Base-by-base conservation (phyloP, 148 eudicot species). In the Rhododendron simsii region DNA sequence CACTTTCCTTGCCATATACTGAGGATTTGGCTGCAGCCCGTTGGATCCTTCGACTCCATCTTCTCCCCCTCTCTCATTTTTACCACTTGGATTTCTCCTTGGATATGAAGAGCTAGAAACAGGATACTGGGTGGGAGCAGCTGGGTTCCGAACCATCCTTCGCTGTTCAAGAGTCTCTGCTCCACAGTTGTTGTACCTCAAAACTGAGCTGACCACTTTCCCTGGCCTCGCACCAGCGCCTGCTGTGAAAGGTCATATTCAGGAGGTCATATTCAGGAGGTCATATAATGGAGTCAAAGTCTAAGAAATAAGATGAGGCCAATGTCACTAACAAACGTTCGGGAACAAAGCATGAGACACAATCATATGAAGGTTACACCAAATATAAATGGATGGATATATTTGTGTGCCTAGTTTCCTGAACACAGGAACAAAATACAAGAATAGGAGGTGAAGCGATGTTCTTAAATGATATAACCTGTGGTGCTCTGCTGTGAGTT, bases 191-290 rank as follows among this genome's bases (percentile, higher is more conserved):
- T 90, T 93, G 88, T 94, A 95, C 53, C 96, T 90, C 81, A 94
- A 47, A 53, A 92, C 89, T 0, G 96, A 92, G 61, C 96, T 88
- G 4, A 93, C 91, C 9, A 92, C 96, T 87, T 94, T 96, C 73
- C 98, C 99, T 7, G 99, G 98, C 88, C 98, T 95, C 23, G 98
- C 96, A 88, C 92, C 94, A 87, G 86, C 90, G 35, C 94, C 93
- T 86, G 92, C 92, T 88, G 85, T 81, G 41, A 51, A 30, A 81
- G 48, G 15, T 55, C 47, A 37, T 20, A 35, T 53, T 2, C 5
- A 20, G 26, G 61, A 15, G 20, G 61, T 55, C 61, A 55, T 55
- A 15, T 44, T n/a, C n/a, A 20, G 26, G 61, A 15, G 20, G 61
- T 55, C 61, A 55, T 55, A 15, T 44, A 11, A 57, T 18, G 69